Evolutionary conservation across 2,329 filamentous ascomycete species (phyloP), one percentile per base, ranked within the genome.

Genomic region (Grosmannia huntii): DNA sequence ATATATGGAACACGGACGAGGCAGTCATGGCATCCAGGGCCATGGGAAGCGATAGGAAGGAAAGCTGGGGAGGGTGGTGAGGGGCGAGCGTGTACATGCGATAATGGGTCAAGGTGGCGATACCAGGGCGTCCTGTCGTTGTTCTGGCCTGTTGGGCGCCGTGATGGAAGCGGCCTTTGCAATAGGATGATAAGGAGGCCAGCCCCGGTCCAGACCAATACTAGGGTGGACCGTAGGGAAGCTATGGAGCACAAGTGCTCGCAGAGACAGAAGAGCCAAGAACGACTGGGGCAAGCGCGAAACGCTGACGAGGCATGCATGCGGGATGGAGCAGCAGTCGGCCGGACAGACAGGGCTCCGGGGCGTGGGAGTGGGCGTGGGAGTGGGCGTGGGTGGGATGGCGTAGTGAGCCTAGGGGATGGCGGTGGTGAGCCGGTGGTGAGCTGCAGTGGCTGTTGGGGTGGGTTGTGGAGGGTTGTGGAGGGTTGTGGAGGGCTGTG

Each of bases 11-110:
- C 19, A n/a, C 14, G 25, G 46, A 57, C 50, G 25, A 51, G 52
- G 38, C 59, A 60, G 58, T 56, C 59, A 58, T 58, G 57, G 53
- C 57, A 60, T 59, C 57, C 51, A 57, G 46, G 23, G 49, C 51
- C n/a, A 19, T 49, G 56, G 56, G 56, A 53, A 38, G 25, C 36
- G 56, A 53, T 33, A 53, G 51, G 56, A 54, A 11, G 51, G 19
- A 52, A 9, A 27, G n/a, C 6, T 23, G 51, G 51, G 31, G 33
- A 21, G 48, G 48, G 23, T 19, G 51, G 51, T 53, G 51, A 31
- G 31, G 27, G 28, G 27, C 31, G 14, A 23, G 33, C 14, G 4
- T 12, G 48, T 25, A 44, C 52, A 41, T 14, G 52, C 52, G 52
- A 54, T 54, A 38, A 54, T 54, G 52, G 23, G 52, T 36, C 23